phyloP scores from a whole-genome alignment of 345 rosid species.

The Clarkia xantiana region DNA sequence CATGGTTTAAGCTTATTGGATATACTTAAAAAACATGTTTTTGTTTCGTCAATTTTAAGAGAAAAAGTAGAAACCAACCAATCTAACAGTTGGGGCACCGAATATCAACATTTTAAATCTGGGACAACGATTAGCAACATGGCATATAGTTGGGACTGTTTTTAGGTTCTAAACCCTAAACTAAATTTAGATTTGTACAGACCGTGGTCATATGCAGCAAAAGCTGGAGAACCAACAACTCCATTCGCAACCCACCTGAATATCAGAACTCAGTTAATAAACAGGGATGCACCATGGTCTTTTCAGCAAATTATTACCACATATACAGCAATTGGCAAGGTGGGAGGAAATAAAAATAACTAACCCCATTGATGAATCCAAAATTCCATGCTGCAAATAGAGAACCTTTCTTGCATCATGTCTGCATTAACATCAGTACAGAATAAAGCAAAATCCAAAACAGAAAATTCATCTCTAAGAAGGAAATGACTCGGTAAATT shows the following conservation, averaged over 20 bases:
- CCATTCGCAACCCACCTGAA: conserved; percentile 94
- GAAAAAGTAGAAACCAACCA: too few species aligned
- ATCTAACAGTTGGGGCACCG: too few species aligned
- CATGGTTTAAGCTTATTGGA: too few species aligned
- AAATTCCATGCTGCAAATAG: conserved; percentile 78
- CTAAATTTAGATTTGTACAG: conserved; percentile 8
- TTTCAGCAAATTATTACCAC: not conserved
- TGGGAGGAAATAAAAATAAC: conserved; percentile 8
- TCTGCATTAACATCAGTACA: conserved; percentile 30
- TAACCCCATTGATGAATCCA: conserved; percentile 98
- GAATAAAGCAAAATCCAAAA: conserved; percentile 10
- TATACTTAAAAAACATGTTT: too few species aligned
- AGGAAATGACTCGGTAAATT: conserved; percentile 6
- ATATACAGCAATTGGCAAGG: not conserved
- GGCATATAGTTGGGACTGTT: too few species aligned
- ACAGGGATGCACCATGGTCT: not conserved
- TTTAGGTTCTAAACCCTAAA: too few species aligned
- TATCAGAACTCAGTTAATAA: too few species aligned
- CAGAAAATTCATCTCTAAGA: conserved; percentile 5
- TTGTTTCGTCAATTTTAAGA: too few species aligned
- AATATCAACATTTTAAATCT: too few species aligned
- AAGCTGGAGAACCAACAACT: conserved; percentile 94
- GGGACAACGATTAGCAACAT: too few species aligned
- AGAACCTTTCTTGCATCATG: conserved; percentile 87
- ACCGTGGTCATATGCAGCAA: conserved; percentile 99